Evolutionary conservation across 2,329 filamentous ascomycete genomes (phyloP).

Genomic region (Pyrenochaeta sp.): DNA sequence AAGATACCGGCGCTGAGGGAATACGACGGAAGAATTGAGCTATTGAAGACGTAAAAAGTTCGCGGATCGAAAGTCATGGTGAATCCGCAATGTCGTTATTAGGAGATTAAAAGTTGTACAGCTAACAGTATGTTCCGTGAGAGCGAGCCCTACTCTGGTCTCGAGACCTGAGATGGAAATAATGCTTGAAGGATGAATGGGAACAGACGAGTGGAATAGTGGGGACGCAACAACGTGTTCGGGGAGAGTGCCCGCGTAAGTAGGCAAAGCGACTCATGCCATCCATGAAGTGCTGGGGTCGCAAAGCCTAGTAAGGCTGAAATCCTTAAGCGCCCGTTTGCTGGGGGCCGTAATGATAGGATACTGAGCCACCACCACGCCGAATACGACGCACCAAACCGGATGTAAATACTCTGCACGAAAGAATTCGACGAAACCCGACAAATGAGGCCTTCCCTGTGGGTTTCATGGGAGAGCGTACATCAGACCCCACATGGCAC

Average conservation of each 20-base stretch:
- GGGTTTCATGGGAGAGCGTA: neutral
- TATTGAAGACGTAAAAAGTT: conserved; percentile 18
- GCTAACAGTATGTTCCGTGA: neutral
- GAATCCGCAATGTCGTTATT: neutral
- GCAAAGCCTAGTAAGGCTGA: neutral
- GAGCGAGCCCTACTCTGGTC: neutral
- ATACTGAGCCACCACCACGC: neutral
- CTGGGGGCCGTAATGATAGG: neutral
- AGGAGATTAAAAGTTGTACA: neutral
- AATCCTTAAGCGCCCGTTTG: neutral
- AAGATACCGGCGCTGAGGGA: conserved; percentile 9
- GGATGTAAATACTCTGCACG: neutral
- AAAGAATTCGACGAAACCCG: neutral
- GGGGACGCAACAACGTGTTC: neutral
- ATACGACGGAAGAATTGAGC: conserved; percentile 4
- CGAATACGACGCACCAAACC: neutral
- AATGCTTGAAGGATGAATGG: neutral
- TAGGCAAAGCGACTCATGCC: neutral
- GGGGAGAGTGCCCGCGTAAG: neutral
- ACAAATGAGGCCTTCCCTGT: neutral
- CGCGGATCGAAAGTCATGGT: conserved; percentile 11
- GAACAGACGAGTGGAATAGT: neutral
- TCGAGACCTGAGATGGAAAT: neutral
- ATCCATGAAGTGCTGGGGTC: no score
- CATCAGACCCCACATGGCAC: neutral